These are phyloP conservation scores for Prunus mongolica DNA, from an alignment of 306 rosid genomes.

Conservation along the genomic window DNA sequence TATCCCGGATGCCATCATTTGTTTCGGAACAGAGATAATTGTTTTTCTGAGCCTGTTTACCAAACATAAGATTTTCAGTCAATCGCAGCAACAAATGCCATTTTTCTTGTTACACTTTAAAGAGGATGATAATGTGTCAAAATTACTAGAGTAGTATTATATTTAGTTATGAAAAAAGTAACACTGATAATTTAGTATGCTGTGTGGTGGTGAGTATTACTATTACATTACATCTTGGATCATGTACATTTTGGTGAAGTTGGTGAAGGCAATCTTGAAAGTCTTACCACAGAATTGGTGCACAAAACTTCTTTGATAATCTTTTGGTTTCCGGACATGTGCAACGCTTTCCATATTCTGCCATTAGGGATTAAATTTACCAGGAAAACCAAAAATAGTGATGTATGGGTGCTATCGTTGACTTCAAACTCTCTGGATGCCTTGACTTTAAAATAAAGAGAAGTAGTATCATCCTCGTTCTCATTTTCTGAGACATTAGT, in stretches of 20 bases:
- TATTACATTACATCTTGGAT: background rate
- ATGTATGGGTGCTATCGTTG: conserved; percentile 4
- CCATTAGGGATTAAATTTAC: conserved; percentile 40
- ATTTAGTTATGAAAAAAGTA: background rate
- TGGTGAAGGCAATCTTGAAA: background rate
- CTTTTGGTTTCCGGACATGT: conserved; percentile 28
- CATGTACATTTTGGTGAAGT: background rate
- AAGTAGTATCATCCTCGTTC: conserved; percentile 20
- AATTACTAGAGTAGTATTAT: background rate
- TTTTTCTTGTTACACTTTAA: background rate
- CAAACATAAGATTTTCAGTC: conserved; percentile 14
- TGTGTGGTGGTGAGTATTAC: background rate
- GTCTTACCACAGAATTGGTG: conserved; percentile 41
- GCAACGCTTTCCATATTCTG: conserved; percentile 61
- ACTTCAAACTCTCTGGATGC: conserved; percentile 33
- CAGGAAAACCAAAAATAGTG: conserved; percentile 44
- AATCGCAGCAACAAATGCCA: background rate
- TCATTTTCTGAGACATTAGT: conserved; percentile 33
- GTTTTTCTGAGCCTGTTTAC: conserved; percentile 33
- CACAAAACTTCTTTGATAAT: conserved; percentile 37
- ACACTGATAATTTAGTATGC: background rate
- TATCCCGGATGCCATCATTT: background rate
- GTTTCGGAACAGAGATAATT: conserved; percentile 20
- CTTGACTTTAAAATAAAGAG: conserved; percentile 43
- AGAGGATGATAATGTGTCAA: background rate